These are phyloP conservation scores for Mucor ambiguus DNA, from an alignment of 371 early-diverging fungal genomes.

Conservation along the genomic window DNA sequence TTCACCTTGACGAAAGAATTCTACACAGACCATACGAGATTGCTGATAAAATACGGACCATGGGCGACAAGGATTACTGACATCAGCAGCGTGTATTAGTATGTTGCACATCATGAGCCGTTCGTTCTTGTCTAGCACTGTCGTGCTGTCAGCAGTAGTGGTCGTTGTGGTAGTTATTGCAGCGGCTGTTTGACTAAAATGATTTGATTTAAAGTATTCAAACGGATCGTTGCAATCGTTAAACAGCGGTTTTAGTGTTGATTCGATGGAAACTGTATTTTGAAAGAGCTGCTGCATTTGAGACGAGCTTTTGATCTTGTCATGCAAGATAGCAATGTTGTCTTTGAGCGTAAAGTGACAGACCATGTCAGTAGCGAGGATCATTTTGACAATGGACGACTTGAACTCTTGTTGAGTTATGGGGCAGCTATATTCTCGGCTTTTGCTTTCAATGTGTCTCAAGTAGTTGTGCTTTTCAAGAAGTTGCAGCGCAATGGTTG, in stretches of 20 bases:
- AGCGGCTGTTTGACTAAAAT: background rate
- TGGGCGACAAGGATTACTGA: slow-evolving; percentile 86
- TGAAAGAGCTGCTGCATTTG: background rate
- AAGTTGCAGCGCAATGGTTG: slow-evolving; percentile 67
- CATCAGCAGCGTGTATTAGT: slow-evolving; percentile 85
- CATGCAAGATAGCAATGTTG: slow-evolving; percentile 34
- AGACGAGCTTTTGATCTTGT: background rate
- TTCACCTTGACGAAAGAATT: slow-evolving; percentile 90
- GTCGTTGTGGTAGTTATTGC: background rate
- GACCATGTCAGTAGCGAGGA: slow-evolving; percentile 88
- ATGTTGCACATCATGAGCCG: slow-evolving; percentile 69
- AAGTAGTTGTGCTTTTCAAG: slow-evolving; percentile 71
- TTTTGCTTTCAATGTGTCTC: slow-evolving; percentile 32
- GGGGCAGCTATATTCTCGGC: slow-evolving; percentile 19
- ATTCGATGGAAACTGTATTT: background rate
- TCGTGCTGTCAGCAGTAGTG: background rate
- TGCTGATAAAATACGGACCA: slow-evolving; percentile 80
- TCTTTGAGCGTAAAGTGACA: slow-evolving; percentile 80
- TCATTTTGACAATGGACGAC: slow-evolving; percentile 57
- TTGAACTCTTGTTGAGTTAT: slow-evolving; percentile 51
- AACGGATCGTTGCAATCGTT: background rate
- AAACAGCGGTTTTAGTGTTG: slow-evolving; percentile 7
- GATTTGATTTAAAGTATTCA: slow-evolving; percentile 4
- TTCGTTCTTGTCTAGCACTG: slow-evolving; percentile 37
- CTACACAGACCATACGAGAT: slow-evolving; percentile 80